Evolutionary conservation across 2,329 filamentous ascomycete genomes (phyloP).

Genomic region (Trichoderma breve): DNA sequence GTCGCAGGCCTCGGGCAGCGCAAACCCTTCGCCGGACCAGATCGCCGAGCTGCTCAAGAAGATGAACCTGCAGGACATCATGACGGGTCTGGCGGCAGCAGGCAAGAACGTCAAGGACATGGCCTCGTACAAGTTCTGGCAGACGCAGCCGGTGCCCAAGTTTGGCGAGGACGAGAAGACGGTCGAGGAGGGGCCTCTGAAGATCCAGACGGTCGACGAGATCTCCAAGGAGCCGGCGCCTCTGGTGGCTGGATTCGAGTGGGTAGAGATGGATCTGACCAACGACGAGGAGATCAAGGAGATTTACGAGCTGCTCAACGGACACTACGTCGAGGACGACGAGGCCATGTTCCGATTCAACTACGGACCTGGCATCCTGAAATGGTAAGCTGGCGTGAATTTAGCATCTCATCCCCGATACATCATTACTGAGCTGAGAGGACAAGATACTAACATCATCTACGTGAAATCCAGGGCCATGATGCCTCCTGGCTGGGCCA

Average conservation of each 20-base stretch:
- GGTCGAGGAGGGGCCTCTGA: conserved; percentile 78
- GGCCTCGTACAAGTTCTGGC: conserved; percentile 98
- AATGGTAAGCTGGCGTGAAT: conserved; percentile 61
- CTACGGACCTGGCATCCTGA: conserved; percentile 84
- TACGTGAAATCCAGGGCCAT: conserved; percentile 63
- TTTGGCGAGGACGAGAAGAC: conserved; percentile 62
- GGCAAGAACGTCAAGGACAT: conserved; percentile 95
- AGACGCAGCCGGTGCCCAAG: conserved; percentile 89
- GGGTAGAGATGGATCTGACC: conserved; percentile 85
- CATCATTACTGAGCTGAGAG: neutral
- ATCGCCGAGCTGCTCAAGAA: conserved; percentile 57
- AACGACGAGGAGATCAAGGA: conserved; percentile 79
- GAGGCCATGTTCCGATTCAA: conserved; percentile 98
- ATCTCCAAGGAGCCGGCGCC: conserved; percentile 74
- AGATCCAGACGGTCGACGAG: conserved; percentile 72
- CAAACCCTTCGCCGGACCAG: conserved; percentile 40
- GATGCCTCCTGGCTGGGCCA: conserved; percentile 90
- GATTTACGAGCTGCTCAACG: conserved; percentile 85
- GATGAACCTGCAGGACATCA: conserved; percentile 67
- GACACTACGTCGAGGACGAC: conserved; percentile 96
- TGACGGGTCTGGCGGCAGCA: conserved; percentile 71
- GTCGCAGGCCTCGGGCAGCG: conserved; percentile 36
- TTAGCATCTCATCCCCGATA: neutral
- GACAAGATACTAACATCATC: neutral
- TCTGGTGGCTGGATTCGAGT: conserved; percentile 83